These are phyloP conservation scores for Fusarium citri DNA, from an alignment of 2,329 filamentous ascomycete genomes.

Conservation along the genomic window DNA sequence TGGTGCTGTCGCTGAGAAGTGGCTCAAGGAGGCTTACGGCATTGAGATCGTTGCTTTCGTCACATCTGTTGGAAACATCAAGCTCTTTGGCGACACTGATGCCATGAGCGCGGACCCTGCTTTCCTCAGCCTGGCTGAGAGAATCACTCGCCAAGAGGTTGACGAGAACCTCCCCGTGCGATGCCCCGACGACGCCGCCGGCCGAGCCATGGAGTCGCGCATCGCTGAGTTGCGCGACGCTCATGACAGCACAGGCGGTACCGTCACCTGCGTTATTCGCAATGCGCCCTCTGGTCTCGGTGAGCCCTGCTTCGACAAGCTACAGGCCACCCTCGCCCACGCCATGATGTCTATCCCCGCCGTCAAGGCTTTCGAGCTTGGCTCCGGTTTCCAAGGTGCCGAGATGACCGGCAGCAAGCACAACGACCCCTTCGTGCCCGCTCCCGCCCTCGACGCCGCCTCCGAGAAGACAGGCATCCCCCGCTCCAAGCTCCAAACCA, in stretches of 20 bases:
- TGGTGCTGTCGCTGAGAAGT: slow-evolving; percentile 93
- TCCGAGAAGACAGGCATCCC: slow-evolving; percentile 58
- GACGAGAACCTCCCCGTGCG: slow-evolving; percentile 88
- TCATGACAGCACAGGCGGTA: slow-evolving; percentile 92
- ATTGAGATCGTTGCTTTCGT: slow-evolving; percentile 94
- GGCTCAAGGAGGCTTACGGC: slow-evolving; percentile 81
- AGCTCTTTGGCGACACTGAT: slow-evolving; percentile 48
- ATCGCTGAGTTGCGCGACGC: slow-evolving; percentile 83
- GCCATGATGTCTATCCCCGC: slow-evolving; percentile 96
- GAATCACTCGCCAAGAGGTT: slow-evolving; percentile 66
- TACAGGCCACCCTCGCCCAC: slow-evolving; percentile 90
- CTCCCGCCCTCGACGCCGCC: slow-evolving; percentile 58
- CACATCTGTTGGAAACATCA: slow-evolving; percentile 77
- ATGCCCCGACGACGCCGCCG: slow-evolving; percentile 77
- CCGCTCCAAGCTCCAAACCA: slow-evolving; percentile 73
- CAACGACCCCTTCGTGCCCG: slow-evolving; percentile 75
- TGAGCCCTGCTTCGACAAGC: slow-evolving; percentile 95
- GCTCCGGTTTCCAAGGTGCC: slow-evolving; percentile 89
- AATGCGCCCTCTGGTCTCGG: slow-evolving; percentile 88
- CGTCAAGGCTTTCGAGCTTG: slow-evolving; percentile 95
- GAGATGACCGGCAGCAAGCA: slow-evolving; percentile 89
- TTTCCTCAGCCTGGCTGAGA: slow-evolving; percentile 79
- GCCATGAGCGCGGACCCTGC: slow-evolving; percentile 79
- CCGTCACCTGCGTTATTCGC: slow-evolving; percentile 91
- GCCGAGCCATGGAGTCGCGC: slow-evolving; percentile 78